A percentile compares a stretch with the other conserved stretches of the same genome.
These are phyloP conservation scores for Penicillium vulpinum DNA, from an alignment of 2,329 filamentous ascomycete species.

Conservation along the genomic window DNA sequence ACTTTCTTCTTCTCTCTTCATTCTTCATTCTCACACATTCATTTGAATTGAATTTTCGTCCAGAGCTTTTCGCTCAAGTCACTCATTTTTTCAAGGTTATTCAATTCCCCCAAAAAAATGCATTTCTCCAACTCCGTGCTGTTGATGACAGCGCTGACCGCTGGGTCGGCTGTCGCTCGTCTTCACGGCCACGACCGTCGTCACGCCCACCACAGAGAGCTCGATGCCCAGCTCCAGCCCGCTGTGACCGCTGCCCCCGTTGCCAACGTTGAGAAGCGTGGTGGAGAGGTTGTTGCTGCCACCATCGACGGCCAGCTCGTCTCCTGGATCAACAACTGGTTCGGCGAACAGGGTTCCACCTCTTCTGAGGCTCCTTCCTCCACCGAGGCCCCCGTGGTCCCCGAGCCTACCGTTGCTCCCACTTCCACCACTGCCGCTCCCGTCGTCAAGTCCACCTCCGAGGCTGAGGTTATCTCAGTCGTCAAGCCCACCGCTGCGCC, in stretches of 20 bases:
- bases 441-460: conserved; percentile 16
- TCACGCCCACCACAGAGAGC: conserved; percentile 30
- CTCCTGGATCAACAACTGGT: conserved; percentile 41
- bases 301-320: conserved; percentile 36
- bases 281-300: conserved; percentile 34
- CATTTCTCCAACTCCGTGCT: conserved; percentile 41
- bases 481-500: conserved; percentile 5
- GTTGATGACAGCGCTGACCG: conserved; percentile 39
- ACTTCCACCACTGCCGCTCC: conserved; percentile 18
- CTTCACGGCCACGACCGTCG: conserved; percentile 42
- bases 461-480: conserved; percentile 1
- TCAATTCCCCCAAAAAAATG: conserved; percentile 34
- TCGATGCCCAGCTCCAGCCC: conserved; percentile 11
- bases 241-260: not conserved
- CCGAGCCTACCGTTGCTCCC: conserved; percentile 12
- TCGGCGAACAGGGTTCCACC: conserved; percentile 19
- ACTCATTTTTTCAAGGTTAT: conserved; percentile 20
- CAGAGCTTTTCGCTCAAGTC: conserved; percentile 22
- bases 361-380: conserved; percentile 14
- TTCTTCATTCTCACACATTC: conserved; percentile 20
- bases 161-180: conserved; percentile 38
- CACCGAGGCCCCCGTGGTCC: not conserved
- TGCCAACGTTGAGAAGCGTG: conserved; percentile 30
- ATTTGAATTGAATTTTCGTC: conserved; percentile 18
- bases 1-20: conserved; percentile 8